Percentiles rank a stretch among this genome's conserved stretches.
phyloP scores from a whole-genome alignment of 768 basidiomycete species.

The Suillus hirtellus region DNA sequence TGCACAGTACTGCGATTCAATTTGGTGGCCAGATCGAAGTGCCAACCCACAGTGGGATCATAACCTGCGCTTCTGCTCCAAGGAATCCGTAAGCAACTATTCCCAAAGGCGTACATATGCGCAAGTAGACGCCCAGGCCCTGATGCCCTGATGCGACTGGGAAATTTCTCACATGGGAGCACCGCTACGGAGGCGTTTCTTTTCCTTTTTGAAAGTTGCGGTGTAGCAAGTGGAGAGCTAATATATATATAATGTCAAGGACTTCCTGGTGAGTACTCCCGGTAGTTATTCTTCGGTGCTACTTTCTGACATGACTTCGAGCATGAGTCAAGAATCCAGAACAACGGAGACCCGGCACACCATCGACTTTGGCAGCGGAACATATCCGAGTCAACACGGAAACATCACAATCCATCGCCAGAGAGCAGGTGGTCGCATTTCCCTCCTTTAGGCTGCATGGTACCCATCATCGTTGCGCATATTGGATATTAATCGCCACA shows the following conservation, averaged over 20 bases:
- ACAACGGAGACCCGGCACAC: neutral
- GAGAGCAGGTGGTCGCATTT: neutral
- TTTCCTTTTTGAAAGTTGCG: neutral
- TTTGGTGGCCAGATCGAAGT: neutral
- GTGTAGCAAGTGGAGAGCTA: neutral
- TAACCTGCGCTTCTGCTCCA: neutral
- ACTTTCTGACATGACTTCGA: constrained; percentile 1
- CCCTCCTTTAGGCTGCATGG: neutral
- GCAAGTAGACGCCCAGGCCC: neutral
- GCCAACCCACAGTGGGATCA: neutral
- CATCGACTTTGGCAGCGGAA: neutral
- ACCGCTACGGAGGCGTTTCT: no score
- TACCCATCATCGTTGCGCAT: neutral
- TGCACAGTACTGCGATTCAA: neutral
- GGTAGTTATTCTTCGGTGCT: neutral
- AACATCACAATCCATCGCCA: neutral
- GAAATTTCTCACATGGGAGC: neutral
- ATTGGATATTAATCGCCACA: no score
- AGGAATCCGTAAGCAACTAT: neutral
- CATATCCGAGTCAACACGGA: no score
- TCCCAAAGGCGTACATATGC: neutral
- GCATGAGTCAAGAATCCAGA: neutral
- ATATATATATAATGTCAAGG: neutral
- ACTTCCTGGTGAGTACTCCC: neutral
- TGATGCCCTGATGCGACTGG: neutral